Evolutionary conservation across 192 early-diverging fungal species (phyloP), one percentile per base, ranked within the genome.

Genomic region (Polychytrium aggregatum): DNA sequence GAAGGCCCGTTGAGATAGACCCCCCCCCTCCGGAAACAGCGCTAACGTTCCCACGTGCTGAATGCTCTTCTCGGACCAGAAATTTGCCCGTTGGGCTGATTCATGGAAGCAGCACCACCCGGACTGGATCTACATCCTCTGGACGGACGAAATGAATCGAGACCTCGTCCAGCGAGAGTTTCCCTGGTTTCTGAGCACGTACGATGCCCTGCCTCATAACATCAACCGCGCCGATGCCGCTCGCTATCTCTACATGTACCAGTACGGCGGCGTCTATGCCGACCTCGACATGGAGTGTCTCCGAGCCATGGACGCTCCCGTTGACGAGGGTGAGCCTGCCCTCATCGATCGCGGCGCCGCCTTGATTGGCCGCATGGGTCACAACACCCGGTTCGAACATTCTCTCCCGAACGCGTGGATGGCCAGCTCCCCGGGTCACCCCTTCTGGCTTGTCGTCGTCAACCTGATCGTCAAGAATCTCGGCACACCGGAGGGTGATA

Each of bases 341-440:
- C 41, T 42, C 41, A 7, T 42, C 41, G 8, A 13, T 18, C 10
- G 7, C 7, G 41, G 10, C 8, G 7, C 41, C 8, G 41, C 41
- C 20, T 42, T 13, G n/a, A 7, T 51, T 11, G 22, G 42, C 22
- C 8, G 13, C 27, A 57, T 57, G 56, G 18, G 17, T 14, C 24
- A 27, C 11, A 21, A 56, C 38, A 30, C 11, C 39, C 10, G 42
- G 16, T 56, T 18, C 10, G 42, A 43, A 10, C 65, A 67, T 38
- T 31, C 46, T 24, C 13, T 67, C 14, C 65, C 65, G 6, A 67
- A 67, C 43, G 65, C 65, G 25, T 67, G 40, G 44, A 62, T 67
- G 65, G 65, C 65, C 18, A 41, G 42, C n/a, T 18, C 26, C 13
- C 58, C 58, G 22, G 63, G 63, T 1, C 65, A 67, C 36, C 42